phyloP scores from a whole-genome alignment of 2,329 filamentous ascomycete genomes.

The Coniella lustricola region DNA sequence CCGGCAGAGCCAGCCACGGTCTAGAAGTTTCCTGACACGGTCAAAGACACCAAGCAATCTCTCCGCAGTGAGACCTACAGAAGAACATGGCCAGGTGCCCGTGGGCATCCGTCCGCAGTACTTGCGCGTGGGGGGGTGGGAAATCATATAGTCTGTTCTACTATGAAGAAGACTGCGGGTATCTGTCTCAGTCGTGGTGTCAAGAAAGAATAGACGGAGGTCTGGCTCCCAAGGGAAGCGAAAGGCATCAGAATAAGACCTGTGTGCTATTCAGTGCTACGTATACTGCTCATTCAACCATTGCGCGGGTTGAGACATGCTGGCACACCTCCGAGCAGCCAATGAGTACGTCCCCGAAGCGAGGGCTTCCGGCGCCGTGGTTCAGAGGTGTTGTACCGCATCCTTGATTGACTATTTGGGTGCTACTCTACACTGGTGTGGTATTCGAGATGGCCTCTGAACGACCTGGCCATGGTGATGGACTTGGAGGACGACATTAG shows the following conservation, averaged over 20 bases:
- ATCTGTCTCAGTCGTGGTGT: conserved; percentile 2
- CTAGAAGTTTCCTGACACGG: too few relatives aligned
- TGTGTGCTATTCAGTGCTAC: too few relatives aligned
- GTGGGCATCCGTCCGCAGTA: too few relatives aligned
- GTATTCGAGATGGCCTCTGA: too few relatives aligned
- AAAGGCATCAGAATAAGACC: too few relatives aligned
- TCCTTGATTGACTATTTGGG: not conserved
- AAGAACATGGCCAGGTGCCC: not conserved
- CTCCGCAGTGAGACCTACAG: not conserved
- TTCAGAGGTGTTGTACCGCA: conserved; percentile 8
- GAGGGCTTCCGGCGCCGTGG: conserved; percentile 13
- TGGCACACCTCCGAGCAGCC: conserved; percentile 1
- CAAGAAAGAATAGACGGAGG: not conserved
- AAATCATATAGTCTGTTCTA: too few relatives aligned
- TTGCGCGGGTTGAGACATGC: not conserved
- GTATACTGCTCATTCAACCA: too few relatives aligned
- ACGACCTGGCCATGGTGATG: too few relatives aligned
- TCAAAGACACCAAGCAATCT: not conserved
- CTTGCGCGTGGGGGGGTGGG: too few relatives aligned
- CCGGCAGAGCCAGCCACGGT: not conserved
- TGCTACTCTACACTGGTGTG: too few relatives aligned
- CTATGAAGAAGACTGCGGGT: not conserved
- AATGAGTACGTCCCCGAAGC: conserved; percentile 10
- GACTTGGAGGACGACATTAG: too few relatives aligned
- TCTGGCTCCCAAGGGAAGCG: not conserved